Evolutionary conservation across 768 basidiomycete species (phyloP), one percentile per base, ranked within the genome.

Genomic region (Suillus sp.): DNA sequence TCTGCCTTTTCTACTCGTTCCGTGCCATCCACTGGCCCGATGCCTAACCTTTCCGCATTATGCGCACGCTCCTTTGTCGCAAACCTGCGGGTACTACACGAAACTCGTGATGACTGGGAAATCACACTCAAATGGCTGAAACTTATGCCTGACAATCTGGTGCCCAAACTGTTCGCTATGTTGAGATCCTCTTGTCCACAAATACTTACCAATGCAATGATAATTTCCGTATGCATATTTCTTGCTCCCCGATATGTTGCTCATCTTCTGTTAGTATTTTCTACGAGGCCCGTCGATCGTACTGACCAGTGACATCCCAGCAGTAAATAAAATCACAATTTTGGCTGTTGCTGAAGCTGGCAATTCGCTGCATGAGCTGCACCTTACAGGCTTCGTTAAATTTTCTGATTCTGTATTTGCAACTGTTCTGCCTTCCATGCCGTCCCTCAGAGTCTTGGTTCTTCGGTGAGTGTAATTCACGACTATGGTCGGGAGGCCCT

Each of bases 11-110:
- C 86, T 9, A 80, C 73, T 16, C 81, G 86, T 8, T 61, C 59
- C 14, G 67, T 83, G 35, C 72, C 78, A 4, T 64, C 60, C 34
- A 72, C 61, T 20, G 68, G 50, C 14, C 53, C 72, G 32, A 69
- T 85, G 14, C 82, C 84, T 1, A 65, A 83, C 0, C 71, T 90
- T n/a, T 72, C 80, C 9, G 75, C 78, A 0, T 68, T 88, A 22
- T 87, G 85, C 66, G 79, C 81, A 4, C 80, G 83, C 32, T 72
- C 78, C 7, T 87, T 90, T 62, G 86, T 81, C 34, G 68, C 76
- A 1, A 77, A 81, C 61, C 72, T 86, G 42, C 69, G 70, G 40
- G 63, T 63, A 4, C 74, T 88, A n/a, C 78, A 78, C 42, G 73
- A 71, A 35, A 74, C 80, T 30, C 70, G 76, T 58, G 54, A 59